A percentile compares a stretch with the other conserved stretches of the same genome.
phyloP scores from a whole-genome alignment of 2,329 filamentous ascomycete species.

The Diaporthe ampelina region DNA sequence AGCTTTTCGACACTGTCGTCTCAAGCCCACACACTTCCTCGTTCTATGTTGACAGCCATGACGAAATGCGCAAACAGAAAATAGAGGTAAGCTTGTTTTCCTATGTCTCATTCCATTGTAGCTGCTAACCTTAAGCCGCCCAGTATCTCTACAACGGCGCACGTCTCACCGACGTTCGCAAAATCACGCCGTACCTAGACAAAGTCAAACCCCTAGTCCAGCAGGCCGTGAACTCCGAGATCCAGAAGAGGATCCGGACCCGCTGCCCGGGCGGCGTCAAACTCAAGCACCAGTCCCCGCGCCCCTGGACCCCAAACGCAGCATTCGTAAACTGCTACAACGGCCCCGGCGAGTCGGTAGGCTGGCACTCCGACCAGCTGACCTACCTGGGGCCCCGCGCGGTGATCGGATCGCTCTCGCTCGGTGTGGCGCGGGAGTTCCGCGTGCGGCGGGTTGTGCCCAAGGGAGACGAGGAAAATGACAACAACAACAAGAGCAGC shows the following conservation, averaged over 20 bases:
- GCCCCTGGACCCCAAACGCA: conserved; percentile 85
- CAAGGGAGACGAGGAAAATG: conserved; percentile 69
- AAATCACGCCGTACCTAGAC: conserved; percentile 80
- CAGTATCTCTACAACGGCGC: conserved; percentile 87
- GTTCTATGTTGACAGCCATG: conserved; percentile 84
- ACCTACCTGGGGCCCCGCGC: conserved; percentile 93
- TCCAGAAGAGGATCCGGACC: conserved; percentile 77
- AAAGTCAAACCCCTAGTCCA: conserved; percentile 79
- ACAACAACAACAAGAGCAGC: conserved; percentile 17
- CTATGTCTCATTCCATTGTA: too few species aligned
- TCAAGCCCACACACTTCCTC: conserved; percentile 86
- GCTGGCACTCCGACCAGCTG: conserved; percentile 92
- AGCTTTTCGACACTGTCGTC: conserved; percentile 90
- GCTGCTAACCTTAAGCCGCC: neutral
- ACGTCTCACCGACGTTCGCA: conserved; percentile 80
- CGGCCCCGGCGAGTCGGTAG: conserved; percentile 84
- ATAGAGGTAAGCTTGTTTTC: conserved; percentile 60
- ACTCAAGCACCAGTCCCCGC: conserved; percentile 81
- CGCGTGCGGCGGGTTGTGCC: conserved; percentile 81
- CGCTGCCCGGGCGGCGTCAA: conserved; percentile 79
- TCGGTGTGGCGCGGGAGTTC: conserved; percentile 95
- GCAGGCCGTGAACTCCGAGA: conserved; percentile 81
- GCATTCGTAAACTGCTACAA: conserved; percentile 96
- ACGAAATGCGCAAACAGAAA: conserved; percentile 78
- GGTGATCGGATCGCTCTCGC: conserved; percentile 88